Evolutionary conservation across 2,329 filamentous ascomycete species (phyloP), one percentile per base, ranked within the genome.

Genomic region (Metarhizium anisopliae): DNA sequence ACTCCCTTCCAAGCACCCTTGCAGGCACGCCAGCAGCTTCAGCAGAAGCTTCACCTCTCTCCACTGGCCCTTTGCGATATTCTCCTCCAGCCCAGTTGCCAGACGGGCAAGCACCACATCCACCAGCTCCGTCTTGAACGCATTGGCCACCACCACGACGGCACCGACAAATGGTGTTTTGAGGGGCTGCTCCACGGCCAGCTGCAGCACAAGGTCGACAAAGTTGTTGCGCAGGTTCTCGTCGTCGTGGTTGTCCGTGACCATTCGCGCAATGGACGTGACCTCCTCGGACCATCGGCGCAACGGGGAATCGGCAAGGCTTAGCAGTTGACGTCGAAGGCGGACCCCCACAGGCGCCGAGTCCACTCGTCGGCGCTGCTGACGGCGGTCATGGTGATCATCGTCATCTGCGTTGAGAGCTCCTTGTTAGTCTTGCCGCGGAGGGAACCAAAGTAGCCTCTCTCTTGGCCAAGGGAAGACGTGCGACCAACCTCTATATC

Each of bases 161-260:
- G 89, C 90, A 10, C 92, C 91, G 42, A 95, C 81, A 68, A 96
- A 97, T 0, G 94, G 93, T n/a, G 91, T 95, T 77, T 97, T 97
- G 71, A 99, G 86, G 1, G 94, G 94, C 73, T 99, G 94, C 74
- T 99, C 94, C 40, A 90, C 70, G 47, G 88, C 80, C 61, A 97
- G 78, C 71, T 93, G 89, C 57, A 92, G 74, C 7, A 85, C 77
- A 35, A 95, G 79, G 56, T 86, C 82, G 61, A 89, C 77, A 69
- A 95, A 95, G 52, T 79, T 83, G 36, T 78, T 80, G 61, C 85
- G 85, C 55, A 95, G 75, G 62, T 91, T 87, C 62, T 86, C 84
- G 67, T 95, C 88, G n/a, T 95, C 91, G 67, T 87, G 88, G 70
- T 95, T 87, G 49, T 95, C 90, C 36, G 86, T 80, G 16, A 95